Base-by-base conservation (phyloP, 108 stramenopile species). In the Aureococcus anophagefferens region DNA sequence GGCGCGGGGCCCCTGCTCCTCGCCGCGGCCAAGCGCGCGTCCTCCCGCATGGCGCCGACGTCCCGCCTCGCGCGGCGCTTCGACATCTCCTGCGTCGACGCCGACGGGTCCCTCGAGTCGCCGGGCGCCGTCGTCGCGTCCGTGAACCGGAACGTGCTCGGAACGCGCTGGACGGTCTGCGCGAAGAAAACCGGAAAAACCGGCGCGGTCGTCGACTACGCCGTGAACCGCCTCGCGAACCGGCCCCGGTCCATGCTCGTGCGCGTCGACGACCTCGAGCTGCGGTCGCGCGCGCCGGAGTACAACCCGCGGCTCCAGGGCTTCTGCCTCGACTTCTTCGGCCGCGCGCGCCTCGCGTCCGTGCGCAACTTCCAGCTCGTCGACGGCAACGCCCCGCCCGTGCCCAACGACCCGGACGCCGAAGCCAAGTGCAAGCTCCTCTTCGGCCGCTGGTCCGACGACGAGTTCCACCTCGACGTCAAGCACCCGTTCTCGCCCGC, bases 281-380 rank as follows among this genome's bases (percentile, higher is more conserved):
- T 59, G 21, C 14, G 14, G 51, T 25, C 21, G 21, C 14, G 51
- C 7, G 25, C 51, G 51, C 51, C 51, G 21, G 51, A 59, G 51
- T 59, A 59, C 51, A 59, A 59, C 51, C 21, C 51, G 51, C 51
- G 25, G 21, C 51, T 59, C 21, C 51, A 59, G 51, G 51, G 51
- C 51, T 59, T 59, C 51, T 59, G 51, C 51, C 51, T 59, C 51
- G 51, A 59, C 25, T 59, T 59, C 51, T 59, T 59, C 51, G 51
- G 51, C 17, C 17, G 51, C 21, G 51, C 51, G 1, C 51, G 51
- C 17, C 25, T 59, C 17, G 51, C 51, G 25, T 9, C 7, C 25
- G 51, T 59, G 21, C 51, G 51, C 51, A 59, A 59, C 51, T 59
- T 59, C 51, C 51, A 59, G 25, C 14, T 59, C 21, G 51, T 59